These are phyloP conservation scores for Cymbopogon citratus DNA, from an alignment of 176 grass and related monocot species.

Conservation along the genomic window DNA sequence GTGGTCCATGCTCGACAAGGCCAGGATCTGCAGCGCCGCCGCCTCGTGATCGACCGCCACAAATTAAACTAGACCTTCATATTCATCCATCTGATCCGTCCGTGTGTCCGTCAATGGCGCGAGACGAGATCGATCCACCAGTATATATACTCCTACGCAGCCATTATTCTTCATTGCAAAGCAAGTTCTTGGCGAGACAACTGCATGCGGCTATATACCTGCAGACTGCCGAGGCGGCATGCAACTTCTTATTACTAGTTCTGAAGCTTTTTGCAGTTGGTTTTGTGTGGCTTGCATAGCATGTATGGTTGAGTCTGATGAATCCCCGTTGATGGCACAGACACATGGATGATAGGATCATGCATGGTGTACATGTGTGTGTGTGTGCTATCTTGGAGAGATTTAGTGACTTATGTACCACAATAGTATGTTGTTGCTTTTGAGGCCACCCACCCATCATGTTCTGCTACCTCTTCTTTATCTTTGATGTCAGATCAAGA, in stretches of 20 bases:
- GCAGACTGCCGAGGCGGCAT: neutral
- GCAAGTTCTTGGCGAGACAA: neutral
- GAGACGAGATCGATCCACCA: neutral
- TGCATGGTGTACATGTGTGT: too few species aligned
- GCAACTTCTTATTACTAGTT: neutral
- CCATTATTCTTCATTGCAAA: neutral
- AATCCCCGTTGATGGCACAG: neutral
- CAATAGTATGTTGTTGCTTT: neutral
- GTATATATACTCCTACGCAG: neutral
- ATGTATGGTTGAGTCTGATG: neutral
- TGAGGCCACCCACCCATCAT: neutral
- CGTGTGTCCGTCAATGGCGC: neutral
- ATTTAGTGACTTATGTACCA: neutral
- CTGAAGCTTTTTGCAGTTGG: neutral
- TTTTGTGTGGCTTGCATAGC: neutral
- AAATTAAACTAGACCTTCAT: neutral
- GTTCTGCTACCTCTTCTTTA: neutral
- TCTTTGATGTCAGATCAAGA: neutral
- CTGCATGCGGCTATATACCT: too few species aligned
- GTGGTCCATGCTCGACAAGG: constrained; percentile 84
- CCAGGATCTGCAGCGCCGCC: constrained; percentile 19
- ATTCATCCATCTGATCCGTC: neutral
- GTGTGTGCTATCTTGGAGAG: neutral
- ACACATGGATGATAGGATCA: neutral
- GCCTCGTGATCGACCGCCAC: constrained; percentile 20